Base-by-base conservation (phyloP, 495 filamentous ascomycete species). In the Penicillium riverlandense region DNA sequence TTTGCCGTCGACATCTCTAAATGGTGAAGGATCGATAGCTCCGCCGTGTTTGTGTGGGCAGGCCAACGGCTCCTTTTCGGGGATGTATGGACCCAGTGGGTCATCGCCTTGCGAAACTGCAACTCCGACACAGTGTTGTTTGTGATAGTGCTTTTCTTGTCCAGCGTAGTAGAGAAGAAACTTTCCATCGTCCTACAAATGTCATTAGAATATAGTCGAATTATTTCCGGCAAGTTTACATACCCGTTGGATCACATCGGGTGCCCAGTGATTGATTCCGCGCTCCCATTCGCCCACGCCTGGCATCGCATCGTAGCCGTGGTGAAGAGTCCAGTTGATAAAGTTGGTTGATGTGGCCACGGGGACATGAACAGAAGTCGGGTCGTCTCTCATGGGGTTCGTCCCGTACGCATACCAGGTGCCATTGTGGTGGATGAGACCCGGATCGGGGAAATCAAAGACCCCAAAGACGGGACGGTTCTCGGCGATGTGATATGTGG, bases 91-190 rank as follows among this genome's bases (percentile, higher is more conserved):
- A 0, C 79, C 78, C 8, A 67, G 45, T 3, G 73, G 53, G 11
- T 57, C 49, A 11, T 51, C 55, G 42, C 35, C 45, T 4, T 51
- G 40, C 0, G 72, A 61, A 13, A 66, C 63, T 6, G 79, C 76
- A 5, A 63, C 66, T 27, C 78, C 76, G 42, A 82, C 59, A 55
- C 77, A 80, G 51, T 82, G 77, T 37, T 63, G 58, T 8, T 37
- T 47, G 0, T 39, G 31, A 39, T 60, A 61, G 4, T 55, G 44
- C 7, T 62, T 59, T 7, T 63, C 54, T 40, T 70, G 56, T 8
- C 69, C 78, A 12, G 70, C 62, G 52, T 77, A 82, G 55, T 81
- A 81, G 55, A 83, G 65, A 4, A 80, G 65, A 50, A 71, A 83
- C 29, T 40, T 57, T 15, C 69, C 70, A 45, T 71, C 58, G 29